A percentile compares a stretch with the other conserved stretches of the same genome.
These are phyloP conservation scores for Xerocomus amazonicus DNA, from an alignment of 1,284 basidiomycete genomes.

Conservation along the genomic window DNA sequence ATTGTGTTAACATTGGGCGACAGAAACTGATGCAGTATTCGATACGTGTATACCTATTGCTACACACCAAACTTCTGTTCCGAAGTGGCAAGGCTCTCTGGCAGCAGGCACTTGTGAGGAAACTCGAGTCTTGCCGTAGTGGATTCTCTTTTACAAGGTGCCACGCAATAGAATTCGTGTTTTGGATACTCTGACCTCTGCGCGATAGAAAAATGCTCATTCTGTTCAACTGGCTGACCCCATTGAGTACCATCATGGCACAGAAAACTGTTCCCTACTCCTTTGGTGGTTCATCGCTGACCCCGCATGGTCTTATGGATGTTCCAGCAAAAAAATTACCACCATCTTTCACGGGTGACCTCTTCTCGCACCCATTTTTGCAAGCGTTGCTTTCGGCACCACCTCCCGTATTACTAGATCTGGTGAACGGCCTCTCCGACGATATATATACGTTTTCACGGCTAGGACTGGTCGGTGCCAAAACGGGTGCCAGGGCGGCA, in stretches of 20 bases:
- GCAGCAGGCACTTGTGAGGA: conserved; percentile 54
- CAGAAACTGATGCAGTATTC: conserved; percentile 84
- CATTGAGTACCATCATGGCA: conserved; percentile 60
- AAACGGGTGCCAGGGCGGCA: conserved; percentile 61
- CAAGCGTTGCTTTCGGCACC: conserved; percentile 71
- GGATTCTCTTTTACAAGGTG: conserved; percentile 72
- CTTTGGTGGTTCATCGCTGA: conserved; percentile 28
- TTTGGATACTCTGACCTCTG: conserved; percentile 7
- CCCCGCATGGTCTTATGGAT: conserved; percentile 19
- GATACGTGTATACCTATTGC: conserved; percentile 66
- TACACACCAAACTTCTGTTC: conserved; percentile 56
- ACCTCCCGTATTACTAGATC: conserved; percentile 77
- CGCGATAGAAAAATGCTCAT: conserved; percentile 65
- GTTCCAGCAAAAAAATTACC: conserved; percentile 17
- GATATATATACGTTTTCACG: conserved; percentile 71
- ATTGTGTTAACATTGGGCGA: conserved; percentile 7
- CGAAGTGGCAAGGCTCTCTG: conserved; percentile 41
- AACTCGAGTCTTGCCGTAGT: conserved; percentile 56
- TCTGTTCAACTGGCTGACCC: conserved; percentile 77
- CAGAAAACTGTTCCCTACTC: conserved; percentile 62
- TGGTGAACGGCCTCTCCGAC: conserved; percentile 69
- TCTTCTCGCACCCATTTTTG: conserved; percentile 50
- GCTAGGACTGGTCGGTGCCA: conserved; percentile 63
- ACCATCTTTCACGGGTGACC: conserved; percentile 16
- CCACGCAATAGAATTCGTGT: background rate